A percentile compares a stretch with the other conserved stretches of the same genome.
phyloP scores from a whole-genome alignment of 768 basidiomycete species.

The Antrodiella citrinella region DNA sequence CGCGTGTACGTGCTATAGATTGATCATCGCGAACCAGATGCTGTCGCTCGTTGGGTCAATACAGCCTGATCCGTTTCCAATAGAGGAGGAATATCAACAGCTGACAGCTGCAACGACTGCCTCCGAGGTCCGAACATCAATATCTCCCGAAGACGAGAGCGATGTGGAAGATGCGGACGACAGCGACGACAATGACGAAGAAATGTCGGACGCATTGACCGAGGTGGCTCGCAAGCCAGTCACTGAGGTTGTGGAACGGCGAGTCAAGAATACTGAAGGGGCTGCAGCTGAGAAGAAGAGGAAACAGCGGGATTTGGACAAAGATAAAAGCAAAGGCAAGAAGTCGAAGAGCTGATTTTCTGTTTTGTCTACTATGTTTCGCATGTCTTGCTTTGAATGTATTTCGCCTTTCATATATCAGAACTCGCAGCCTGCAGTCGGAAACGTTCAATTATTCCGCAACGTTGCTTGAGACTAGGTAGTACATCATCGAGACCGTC shows the following conservation, averaged over 20 bases:
- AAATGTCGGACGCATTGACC: conserved; percentile 24
- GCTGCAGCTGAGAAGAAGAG: conserved; percentile 16
- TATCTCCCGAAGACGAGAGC: conserved; percentile 5
- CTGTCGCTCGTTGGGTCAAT: conserved; percentile 81
- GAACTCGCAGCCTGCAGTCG: no score
- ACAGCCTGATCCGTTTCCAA: conserved; percentile 67
- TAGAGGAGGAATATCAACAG: conserved; percentile 38
- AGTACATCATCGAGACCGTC: no score
- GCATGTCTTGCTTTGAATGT: no score
- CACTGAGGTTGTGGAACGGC: conserved; percentile 11
- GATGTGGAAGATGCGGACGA: conserved; percentile 11
- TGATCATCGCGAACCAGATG: conserved; percentile 91
- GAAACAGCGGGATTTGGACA: conserved; percentile 10
- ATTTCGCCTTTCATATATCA: no score
- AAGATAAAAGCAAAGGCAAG: no score
- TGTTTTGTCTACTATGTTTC: no score
- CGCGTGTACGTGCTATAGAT: no score
- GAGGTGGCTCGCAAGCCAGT: conserved; percentile 24
- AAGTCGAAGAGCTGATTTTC: neutral
- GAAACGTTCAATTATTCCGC: no score
- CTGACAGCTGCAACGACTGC: conserved; percentile 11
- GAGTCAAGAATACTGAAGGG: conserved; percentile 8
- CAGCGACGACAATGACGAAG: conserved; percentile 25
- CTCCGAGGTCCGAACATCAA: neutral
- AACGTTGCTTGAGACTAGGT: no score